Evolutionary conservation across 192 early-diverging fungal genomes (phyloP), one percentile per base, ranked within the genome.

Genomic region (Diversispora epigaea): DNA sequence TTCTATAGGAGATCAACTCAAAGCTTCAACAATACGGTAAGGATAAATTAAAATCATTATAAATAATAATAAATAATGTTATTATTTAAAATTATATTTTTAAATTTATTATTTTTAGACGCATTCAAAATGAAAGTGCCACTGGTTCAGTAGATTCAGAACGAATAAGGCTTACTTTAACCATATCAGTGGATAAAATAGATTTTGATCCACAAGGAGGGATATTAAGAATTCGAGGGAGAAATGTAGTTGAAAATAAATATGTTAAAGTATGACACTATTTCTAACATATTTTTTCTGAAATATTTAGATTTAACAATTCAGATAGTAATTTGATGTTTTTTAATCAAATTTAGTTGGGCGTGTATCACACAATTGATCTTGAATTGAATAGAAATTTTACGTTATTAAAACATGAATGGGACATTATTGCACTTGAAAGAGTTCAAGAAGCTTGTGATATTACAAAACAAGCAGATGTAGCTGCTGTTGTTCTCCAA

Each of bases 361-460:
- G 94, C 40, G 91, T 88, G 57, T 97, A 94, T 81, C 96, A 98
- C 85, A 98, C 96, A 6, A 82, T 97, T 71, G 96, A 99, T 77
- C 84, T 99, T 68, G 94, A 96, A 77, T 84, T 94, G 79, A 92
- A 94, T 79, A 89, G 91, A 71, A 89, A 86, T 65, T 96, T 99
- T 73, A 95, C 94, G 5, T 79, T 99, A 46, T 80, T 82, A 46
- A 99, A 99, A 83, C 81, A 84, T 50, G 90, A 93, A 69, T 99
- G 98, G 98, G 96, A 99, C 80, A 80, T 91, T 32, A 97, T 99
- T 75, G 86, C 95, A 45, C 80, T 98, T 70, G 92, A 96, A 73
- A 87, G 95, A 57, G 90, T 99, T 55, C 85, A 93, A 22, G 89
- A 91, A 66, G 92, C 95, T 6, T 96, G 94, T 79, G 93, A 99